phyloP scores from a whole-genome alignment of 805 yeast genomes.

The Yamadazyma akitaensis region DNA sequence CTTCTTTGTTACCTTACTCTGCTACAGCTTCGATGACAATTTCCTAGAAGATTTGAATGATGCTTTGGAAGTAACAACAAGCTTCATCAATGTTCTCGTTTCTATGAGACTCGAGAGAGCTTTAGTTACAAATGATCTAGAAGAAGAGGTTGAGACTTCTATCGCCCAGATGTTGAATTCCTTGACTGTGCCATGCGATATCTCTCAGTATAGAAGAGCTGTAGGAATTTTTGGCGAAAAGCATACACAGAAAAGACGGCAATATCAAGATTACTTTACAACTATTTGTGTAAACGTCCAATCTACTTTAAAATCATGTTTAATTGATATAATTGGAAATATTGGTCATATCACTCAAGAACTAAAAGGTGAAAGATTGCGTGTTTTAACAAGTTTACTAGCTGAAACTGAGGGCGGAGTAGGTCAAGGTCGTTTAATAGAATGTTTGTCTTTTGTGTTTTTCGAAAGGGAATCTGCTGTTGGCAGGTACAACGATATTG shows the following conservation, averaged over 20 bases:
- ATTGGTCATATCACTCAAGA: conserved; percentile 29
- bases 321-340: conserved; percentile 32
- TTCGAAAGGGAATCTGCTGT: background rate
- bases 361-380: background rate
- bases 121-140: background rate
- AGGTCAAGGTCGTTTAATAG: background rate
- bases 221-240: background rate
- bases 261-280: background rate
- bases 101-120: background rate
- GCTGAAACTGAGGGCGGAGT: background rate
- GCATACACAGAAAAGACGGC: background rate
- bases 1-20: background rate
- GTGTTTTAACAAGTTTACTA: background rate
- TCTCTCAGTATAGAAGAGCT: background rate
- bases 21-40: background rate
- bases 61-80: background rate
- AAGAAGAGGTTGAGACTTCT: background rate
- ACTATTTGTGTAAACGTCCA: conserved; percentile 4
- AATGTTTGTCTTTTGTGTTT: background rate
- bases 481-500: background rate
- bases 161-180: background rate
- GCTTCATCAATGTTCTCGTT: background rate
- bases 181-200: background rate
- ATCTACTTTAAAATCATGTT: conserved; percentile 10
- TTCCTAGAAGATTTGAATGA: background rate